phyloP scores from a whole-genome alignment of 2,329 filamentous ascomycete genomes.

The Phaeosphaeriaceae sp. region DNA sequence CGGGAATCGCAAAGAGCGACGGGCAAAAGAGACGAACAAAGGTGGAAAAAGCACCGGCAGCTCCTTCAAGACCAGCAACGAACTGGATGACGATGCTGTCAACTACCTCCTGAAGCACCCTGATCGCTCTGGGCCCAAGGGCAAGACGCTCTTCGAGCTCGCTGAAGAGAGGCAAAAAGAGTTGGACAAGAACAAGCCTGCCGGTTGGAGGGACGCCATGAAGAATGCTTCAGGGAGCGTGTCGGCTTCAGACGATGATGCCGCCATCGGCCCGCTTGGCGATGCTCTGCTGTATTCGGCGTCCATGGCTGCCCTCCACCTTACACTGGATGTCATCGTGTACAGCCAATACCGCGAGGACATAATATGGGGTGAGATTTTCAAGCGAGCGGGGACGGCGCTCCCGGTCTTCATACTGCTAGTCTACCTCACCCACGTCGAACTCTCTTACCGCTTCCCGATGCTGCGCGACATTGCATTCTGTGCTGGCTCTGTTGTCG shows the following conservation, averaged over 20 bases:
- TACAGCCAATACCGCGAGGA: conserved; percentile 78
- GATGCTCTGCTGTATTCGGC: conserved; percentile 59
- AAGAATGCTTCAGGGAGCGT: conserved; percentile 43
- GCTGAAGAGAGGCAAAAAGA: conserved; percentile 66
- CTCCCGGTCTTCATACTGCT: conserved; percentile 54
- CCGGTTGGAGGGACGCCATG: conserved; percentile 52
- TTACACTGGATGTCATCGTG: conserved; percentile 79
- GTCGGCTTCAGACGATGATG: conserved; percentile 45
- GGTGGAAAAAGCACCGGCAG: conserved; percentile 33
- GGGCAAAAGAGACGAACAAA: conserved; percentile 44
- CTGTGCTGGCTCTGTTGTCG: conserved; percentile 63
- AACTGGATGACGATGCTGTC: conserved; percentile 53
- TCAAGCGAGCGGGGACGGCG: conserved; percentile 57
- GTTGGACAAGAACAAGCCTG: conserved; percentile 56
- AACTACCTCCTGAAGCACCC: conserved; percentile 72
- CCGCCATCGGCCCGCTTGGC: conserved; percentile 54
- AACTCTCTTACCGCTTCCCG: conserved; percentile 52
- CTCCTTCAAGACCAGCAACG: conserved; percentile 44
- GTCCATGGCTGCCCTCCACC: conserved; percentile 74
- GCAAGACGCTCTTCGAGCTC: conserved; percentile 75
- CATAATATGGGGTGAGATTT: conserved; percentile 65
- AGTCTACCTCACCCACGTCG: conserved; percentile 53
- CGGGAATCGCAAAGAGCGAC: conserved; percentile 55
- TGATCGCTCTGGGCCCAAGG: conserved; percentile 66
- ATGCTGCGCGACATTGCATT: conserved; percentile 63